Conservation (phyloP, 257 asterid genomes). For the Cinchona pubescens region DNA sequence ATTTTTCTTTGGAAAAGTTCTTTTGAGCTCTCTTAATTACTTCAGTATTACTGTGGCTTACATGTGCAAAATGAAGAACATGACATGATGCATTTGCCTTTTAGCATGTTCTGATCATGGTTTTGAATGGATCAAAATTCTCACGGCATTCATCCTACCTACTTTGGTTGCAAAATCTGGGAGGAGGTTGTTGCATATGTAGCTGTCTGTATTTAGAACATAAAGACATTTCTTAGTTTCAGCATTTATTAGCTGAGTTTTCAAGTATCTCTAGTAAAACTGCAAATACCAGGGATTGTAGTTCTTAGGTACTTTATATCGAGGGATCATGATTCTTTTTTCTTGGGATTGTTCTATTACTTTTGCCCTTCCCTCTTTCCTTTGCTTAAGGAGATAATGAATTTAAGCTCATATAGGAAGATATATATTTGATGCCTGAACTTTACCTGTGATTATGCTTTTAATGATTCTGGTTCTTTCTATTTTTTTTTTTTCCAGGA, state of each 20-base stretch:
- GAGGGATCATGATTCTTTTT: not conserved
- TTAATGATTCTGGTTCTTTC: not conserved
- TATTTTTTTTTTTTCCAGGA: slow-evolving; percentile 47
- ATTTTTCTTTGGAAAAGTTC: not conserved
- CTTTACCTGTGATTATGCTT: not conserved
- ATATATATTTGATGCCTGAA: slow-evolving; percentile 1
- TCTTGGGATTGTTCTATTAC: not conserved
- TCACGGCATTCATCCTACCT: not conserved
- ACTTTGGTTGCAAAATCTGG: not conserved
- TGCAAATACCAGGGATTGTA: not conserved
- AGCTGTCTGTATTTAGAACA: not conserved
- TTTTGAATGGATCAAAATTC: not conserved
- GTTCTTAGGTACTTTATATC: not conserved
- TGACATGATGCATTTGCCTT: not conserved
- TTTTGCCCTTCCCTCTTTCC: not conserved
- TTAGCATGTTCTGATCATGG: not conserved
- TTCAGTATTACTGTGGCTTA: not conserved
- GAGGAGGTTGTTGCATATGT: not conserved
- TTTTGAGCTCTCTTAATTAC: not conserved
- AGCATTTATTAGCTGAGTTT: not conserved
- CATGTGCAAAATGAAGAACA: not conserved
- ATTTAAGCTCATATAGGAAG: not conserved
- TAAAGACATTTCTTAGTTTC: not conserved
- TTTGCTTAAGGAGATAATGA: not conserved
- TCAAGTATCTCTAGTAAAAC: not conserved